phyloP scores from a whole-genome alignment of 352 stramenopile species.

The Bremia lactucae region DNA sequence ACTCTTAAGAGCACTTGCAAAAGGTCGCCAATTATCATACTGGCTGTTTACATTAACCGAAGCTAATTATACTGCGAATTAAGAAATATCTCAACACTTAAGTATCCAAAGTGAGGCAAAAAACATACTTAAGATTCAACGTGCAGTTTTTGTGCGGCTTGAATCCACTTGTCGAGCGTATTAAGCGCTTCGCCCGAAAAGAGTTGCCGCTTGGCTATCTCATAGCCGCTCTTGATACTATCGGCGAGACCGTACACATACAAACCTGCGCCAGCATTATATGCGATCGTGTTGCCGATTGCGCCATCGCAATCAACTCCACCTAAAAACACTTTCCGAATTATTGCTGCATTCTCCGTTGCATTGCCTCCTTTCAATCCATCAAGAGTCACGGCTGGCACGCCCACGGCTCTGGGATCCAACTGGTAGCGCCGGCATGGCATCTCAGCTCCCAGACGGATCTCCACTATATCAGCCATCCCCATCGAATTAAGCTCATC shows the following conservation, averaged over 20 bases:
- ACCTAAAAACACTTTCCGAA: constrained; percentile 72
- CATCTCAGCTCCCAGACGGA: constrained; percentile 32
- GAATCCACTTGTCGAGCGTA: constrained; percentile 55
- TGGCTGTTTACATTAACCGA: no score
- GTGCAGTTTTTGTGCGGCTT: constrained; percentile 47
- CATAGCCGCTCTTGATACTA: constrained; percentile 83
- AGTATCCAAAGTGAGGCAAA: no score
- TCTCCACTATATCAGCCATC: constrained; percentile 65
- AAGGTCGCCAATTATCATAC: no score
- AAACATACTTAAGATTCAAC: constrained; percentile 10
- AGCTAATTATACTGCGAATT: no score
- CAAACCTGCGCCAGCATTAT: constrained; percentile 95
- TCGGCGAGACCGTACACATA: constrained; percentile 94
- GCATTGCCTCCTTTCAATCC: constrained; percentile 94
- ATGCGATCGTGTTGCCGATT: constrained; percentile 95
- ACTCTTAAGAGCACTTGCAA: no score
- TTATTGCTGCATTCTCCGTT: constrained; percentile 90
- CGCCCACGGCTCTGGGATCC: constrained; percentile 62
- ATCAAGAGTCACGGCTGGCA: constrained; percentile 85
- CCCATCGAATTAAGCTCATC: constrained; percentile 98
- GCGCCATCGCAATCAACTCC: constrained; percentile 86
- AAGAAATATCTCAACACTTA: no score
- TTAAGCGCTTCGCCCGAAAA: constrained; percentile 46
- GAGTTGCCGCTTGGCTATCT: constrained; percentile 69
- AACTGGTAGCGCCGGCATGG: constrained; percentile 38